Base-by-base conservation (phyloP, 2,329 filamentous ascomycete genomes). In the Epichloe hybrida region DNA sequence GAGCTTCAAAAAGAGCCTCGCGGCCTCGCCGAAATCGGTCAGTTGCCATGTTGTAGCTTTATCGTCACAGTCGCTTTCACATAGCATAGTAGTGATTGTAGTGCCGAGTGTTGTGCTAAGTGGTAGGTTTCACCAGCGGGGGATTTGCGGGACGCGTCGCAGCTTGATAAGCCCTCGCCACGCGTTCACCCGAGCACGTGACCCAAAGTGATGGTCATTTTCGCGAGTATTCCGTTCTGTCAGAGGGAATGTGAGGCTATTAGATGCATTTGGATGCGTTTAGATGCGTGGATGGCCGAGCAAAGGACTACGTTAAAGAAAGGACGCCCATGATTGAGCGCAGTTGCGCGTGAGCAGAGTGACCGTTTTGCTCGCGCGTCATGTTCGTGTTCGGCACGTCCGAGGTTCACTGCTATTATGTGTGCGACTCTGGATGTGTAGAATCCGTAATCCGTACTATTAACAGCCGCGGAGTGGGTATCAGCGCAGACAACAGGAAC, bases 1-100 rank as follows among this genome's bases (percentile, higher is more conserved):
- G 56, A 35, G 69, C 70, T 53, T 68, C 62, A 17, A 70, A 59
- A 13, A 75, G 57, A 27, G 67, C 63, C 45, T 66, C 61, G 9
- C 70, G 67, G 27, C 70, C 69, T 36, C 58, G 61, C 39, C 58
- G 56, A 43, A 71, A 65, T 67, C 69, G 72, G 13, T 46, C 44
- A 52, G 59, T 65, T 38, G 67, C 59, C 69, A 73, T 72, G 21
- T 40, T 54, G 46, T 34, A 38, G 42, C 36, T 23, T 27, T n/a
- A 11, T 31, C n/a, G 13, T 40, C 45, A 37, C 21, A 35, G 36
- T 23, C 34, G n/a, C 23, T n/a, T 35, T 20, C 31, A 15, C n/a
- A 35, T 35, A 17, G 11, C n/a, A 35, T 35, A 17, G 11, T 15
- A 38, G n/a, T 20, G 5, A 4, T 21, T 21, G 21, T 31, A 31